Percentiles rank a stretch among this genome's conserved stretches.
Conservation (phyloP, 768 basidiomycete species). For the Boletus sp. region DNA sequence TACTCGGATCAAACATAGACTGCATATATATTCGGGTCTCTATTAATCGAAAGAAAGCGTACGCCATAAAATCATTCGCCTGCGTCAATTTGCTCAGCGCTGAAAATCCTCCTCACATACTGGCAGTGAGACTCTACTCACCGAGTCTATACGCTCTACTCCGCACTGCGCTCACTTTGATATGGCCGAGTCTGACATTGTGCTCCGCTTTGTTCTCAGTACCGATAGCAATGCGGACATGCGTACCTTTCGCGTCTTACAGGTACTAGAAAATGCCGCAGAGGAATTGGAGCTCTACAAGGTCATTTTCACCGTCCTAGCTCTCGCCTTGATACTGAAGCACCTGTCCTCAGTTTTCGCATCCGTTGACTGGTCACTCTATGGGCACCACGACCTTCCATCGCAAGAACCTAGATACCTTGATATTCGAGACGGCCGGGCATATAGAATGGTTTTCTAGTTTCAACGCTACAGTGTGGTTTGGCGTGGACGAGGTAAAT, state of each 20-base stretch:
- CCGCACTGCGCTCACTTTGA: neutral
- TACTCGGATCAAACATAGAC: slow-evolving; percentile 23
- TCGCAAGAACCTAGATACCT: slow-evolving; percentile 45
- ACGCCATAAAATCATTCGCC: slow-evolving; percentile 3
- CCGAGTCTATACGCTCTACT: neutral
- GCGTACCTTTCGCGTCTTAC: slow-evolving; percentile 44
- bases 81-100: neutral
- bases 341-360: slow-evolving; percentile 36
- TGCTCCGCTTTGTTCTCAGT: slow-evolving; percentile 39
- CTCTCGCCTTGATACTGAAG: neutral
- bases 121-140: neutral
- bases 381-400: slow-evolving; percentile 46
- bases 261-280: slow-evolving; percentile 29
- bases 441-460: slow-evolving; percentile 51
- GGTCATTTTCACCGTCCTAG: slow-evolving; percentile 20
- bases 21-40: slow-evolving; percentile 16
- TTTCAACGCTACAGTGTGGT: slow-evolving; percentile 44
- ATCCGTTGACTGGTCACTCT: slow-evolving; percentile 43
- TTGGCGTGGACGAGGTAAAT: slow-evolving; percentile 48
- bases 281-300: slow-evolving; percentile 43
- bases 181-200: slow-evolving; percentile 37
- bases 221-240: slow-evolving; percentile 34
- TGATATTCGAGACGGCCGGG: slow-evolving; percentile 51
- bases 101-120: neutral
- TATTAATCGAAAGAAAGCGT: neutral